A percentile compares a stretch with the other conserved stretches of the same genome.
phyloP scores from a whole-genome alignment of 352 stramenopile genomes.

The Thraustochytrium striatum region DNA sequence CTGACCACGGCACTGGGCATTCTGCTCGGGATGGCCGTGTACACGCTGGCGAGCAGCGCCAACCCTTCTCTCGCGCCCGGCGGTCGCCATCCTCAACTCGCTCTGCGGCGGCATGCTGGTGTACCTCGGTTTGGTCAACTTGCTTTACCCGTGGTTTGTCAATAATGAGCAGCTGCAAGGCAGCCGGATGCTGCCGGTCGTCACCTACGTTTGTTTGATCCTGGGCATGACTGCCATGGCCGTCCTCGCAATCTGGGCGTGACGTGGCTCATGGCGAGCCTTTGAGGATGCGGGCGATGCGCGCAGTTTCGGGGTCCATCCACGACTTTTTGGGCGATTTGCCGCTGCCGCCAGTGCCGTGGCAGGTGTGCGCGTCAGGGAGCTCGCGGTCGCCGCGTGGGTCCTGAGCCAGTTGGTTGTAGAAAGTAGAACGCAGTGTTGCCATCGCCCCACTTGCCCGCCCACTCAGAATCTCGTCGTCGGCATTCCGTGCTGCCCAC shows the following conservation, averaged over 20 bases:
- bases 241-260: slow-evolving; percentile 68
- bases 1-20: slow-evolving; percentile 63
- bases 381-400: not conserved
- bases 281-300: slow-evolving; percentile 13
- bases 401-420: slow-evolving; percentile 10
- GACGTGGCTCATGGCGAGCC: no score
- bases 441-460: no score
- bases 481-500: no score
- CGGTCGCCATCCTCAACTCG: slow-evolving; percentile 64
- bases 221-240: slow-evolving; percentile 64
- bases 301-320: slow-evolving; percentile 30
- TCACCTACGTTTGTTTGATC: slow-evolving; percentile 60
- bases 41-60: slow-evolving; percentile 60
- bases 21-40: slow-evolving; percentile 63
- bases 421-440: not conserved
- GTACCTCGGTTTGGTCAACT: slow-evolving; percentile 65
- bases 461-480: no score
- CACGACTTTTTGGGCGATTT: not conserved
- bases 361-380: not conserved
- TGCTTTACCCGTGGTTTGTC: slow-evolving; percentile 69
- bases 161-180: slow-evolving; percentile 64
- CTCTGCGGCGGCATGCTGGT: slow-evolving; percentile 66
- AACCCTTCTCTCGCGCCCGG: slow-evolving; percentile 62
- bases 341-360: not conserved
- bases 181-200: slow-evolving; percentile 52